Percentiles rank a stretch among this genome's conserved stretches.
Conservation (phyloP, 257 asterid genomes). For the Cinchona pubescens region DNA sequence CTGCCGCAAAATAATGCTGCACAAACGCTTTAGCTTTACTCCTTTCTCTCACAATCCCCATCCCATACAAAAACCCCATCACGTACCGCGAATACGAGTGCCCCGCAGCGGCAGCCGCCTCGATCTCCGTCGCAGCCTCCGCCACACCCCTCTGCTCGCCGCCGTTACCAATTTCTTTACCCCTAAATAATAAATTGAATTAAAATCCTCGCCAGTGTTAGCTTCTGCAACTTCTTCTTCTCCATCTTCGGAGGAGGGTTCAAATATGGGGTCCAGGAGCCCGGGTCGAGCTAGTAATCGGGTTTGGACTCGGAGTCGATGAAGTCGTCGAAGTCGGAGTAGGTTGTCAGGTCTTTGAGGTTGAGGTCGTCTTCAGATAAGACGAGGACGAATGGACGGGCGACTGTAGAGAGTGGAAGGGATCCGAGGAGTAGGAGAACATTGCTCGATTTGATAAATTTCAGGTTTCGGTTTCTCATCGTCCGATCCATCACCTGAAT, state of each 20-base stretch:
- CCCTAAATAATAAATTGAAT: slow-evolving; percentile 45
- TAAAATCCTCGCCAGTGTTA: not conserved
- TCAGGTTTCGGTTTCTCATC: too few species aligned
- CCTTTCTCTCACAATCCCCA: slow-evolving; percentile 87
- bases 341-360: slow-evolving; percentile 25
- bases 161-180: slow-evolving; percentile 74
- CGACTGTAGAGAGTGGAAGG: slow-evolving; percentile 42
- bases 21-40: slow-evolving; percentile 67
- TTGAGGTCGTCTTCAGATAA: slow-evolving; percentile 78
- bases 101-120: slow-evolving; percentile 57
- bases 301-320: slow-evolving; percentile 63
- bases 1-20: slow-evolving; percentile 74
- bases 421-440: slow-evolving; percentile 46
- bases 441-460: slow-evolving; percentile 28
- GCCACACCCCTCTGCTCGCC: slow-evolving; percentile 63
- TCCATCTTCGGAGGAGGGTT: slow-evolving; percentile 33
- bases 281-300: slow-evolving; percentile 77
- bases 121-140: slow-evolving; percentile 73
- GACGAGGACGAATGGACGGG: slow-evolving; percentile 72
- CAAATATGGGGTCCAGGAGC: slow-evolving; percentile 91
- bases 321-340: slow-evolving; percentile 35
- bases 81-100: slow-evolving; percentile 79
- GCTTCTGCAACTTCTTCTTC: slow-evolving; percentile 1
- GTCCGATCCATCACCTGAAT: slow-evolving; percentile 32
- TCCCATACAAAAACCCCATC: slow-evolving; percentile 67